Evolutionary conservation across 208 protist genomes (phyloP), one percentile per base, ranked within the genome.

Genomic region (Leishmania martiniquensis): DNA sequence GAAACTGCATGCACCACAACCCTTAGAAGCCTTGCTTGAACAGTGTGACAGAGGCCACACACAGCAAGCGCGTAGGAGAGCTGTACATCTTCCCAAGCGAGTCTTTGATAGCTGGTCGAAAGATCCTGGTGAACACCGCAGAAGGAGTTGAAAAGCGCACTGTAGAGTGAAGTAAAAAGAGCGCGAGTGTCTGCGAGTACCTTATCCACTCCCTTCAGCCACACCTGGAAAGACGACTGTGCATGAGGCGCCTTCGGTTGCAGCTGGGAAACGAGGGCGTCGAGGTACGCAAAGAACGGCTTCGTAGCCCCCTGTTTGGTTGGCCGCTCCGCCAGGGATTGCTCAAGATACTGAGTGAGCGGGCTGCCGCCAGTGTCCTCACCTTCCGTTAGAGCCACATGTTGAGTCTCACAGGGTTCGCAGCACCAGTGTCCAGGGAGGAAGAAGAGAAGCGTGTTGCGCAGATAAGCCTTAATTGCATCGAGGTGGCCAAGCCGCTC

Each of bases 351-450:
- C 20, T 7, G 34, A 12, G 39, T 52, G 20, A 63, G 49, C 17
- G 52, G 22, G 2, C 6, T 44, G 49, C 32, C 37, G 34, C 12
- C 52, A 34, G 34, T 45, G 12, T 2, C n/a, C 10, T 34, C 69
- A 34, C 71, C 32, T 25, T n/a, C n/a, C 9, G 32, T 39, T 1
- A 75, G 47, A 0, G 25, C 34, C 1, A 81, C 22, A 32, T 81
- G 32, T 0, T 65, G 44, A 0, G 4, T 75, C 17, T 76, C 71
- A n/a, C 77, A 81, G 3, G 60, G 70, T 1, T 32, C 49, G 25
- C 7, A 39, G 34, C 69, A 52, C 77, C 77, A 81, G 17, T 71
- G 77, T 4, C 57, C 70, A 17, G 77, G 77, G 3, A 81, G 47
- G 4, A 81, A 62, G 25, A 72, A 81, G 15, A 68, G 37, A 13